Evolutionary conservation across 2,329 filamentous ascomycete genomes (phyloP).

Genomic region (Teratosphaeria epicoccoides): DNA sequence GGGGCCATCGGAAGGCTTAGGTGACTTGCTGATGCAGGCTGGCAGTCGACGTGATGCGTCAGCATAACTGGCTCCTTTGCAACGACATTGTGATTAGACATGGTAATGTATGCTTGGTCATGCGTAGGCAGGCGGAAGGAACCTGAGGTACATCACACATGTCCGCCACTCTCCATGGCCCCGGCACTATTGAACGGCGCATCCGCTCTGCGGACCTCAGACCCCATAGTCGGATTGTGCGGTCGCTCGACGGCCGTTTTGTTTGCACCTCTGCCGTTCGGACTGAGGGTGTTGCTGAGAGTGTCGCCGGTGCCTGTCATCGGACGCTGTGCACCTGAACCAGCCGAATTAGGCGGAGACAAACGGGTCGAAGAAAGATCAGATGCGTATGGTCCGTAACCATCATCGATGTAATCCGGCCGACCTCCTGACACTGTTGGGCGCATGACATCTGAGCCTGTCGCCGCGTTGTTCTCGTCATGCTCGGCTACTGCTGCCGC

Average conservation of each 20-base stretch:
- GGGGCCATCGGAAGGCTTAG: background rate
- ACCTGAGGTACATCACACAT: background rate
- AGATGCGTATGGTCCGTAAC: background rate
- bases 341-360: background rate
- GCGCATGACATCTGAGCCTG: slow-evolving; percentile 18
- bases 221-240: background rate
- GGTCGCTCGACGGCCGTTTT: background rate
- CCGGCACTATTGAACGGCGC: background rate
- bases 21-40: background rate
- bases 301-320: background rate
- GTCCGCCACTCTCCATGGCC: background rate
- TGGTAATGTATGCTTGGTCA: background rate
- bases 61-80: background rate
- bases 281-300: background rate
- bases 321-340: background rate
- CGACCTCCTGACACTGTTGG: slow-evolving; percentile 11
- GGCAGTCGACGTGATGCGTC: background rate
- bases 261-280: background rate
- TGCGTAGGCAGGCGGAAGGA: background rate
- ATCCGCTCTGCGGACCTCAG: background rate
- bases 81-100: background rate
- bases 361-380: background rate
- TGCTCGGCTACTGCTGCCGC: slow-evolving; percentile 25
- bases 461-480: slow-evolving; percentile 28
- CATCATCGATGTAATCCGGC: slow-evolving; percentile 3